Evolutionary conservation across 805 yeast genomes (phyloP), one percentile per base, ranked within the genome.

Genomic region (Starmerella gropengiesseri): DNA sequence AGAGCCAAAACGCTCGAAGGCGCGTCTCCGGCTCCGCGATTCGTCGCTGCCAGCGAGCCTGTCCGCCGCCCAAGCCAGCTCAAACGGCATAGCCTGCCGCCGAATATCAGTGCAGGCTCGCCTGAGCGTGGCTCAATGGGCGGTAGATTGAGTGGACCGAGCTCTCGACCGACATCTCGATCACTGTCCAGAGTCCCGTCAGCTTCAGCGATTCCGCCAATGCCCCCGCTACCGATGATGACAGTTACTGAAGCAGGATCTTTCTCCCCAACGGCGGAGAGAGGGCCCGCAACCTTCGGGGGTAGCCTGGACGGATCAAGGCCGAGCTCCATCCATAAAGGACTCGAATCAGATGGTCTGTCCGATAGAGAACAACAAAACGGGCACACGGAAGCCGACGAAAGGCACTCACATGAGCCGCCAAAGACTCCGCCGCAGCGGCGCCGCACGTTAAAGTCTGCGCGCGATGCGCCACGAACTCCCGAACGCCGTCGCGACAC

Each of bases 1-100:
- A 44, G 57, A 6, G 51, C 56, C 4, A 53, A 52, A 31, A 52
- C 55, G 2, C 37, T 54, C 16, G 57, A 54, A 14, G 52, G 49
- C 5, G 47, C 46, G n/a, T 28, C 40, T 25, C 34, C 44, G n/a
- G 44, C 51, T 14, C 53, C 49, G 7, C 32, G 46, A n/a, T 36
- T 40, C 14, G 17, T 22, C 5, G 46, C 43, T 4, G 41, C 47
- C 20, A 34, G 37, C 28, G 37, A 34, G 30, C 37, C 37, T 6
- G 20, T 29, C 20, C 37, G 37, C 11, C 27, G 37, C 12, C 28
- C 37, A 5, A 34, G 23, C 28, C 37, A 34, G 25, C 37, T 22
- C 21, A 34, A 34, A 16, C 37, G 37, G 21, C 23, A 34, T 21
- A 34, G 37, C 28, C 26, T 34, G 29, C 37, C 37, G 9, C 14